Evolutionary conservation across 345 rosid genomes (phyloP), one percentile per base, ranked within the genome.

Genomic region (Lumnitzera littorea): DNA sequence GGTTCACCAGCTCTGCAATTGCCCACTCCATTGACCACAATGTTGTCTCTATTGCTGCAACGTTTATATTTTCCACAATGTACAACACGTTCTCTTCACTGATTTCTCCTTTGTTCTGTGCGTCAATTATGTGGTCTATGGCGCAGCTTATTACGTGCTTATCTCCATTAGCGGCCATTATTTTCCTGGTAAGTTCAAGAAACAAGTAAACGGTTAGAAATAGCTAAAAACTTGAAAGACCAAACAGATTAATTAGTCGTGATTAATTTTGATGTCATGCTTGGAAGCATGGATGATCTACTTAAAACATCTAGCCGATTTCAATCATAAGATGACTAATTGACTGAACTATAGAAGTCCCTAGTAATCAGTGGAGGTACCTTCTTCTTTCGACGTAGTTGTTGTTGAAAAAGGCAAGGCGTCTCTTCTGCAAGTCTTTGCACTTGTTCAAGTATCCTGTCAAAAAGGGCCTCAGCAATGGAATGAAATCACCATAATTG

Each of bases 11-110:
- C 62, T 82, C 91, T 0, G 91, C 87, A 50, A 85, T 82, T 13
- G 80, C 87, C 91, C 91, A 82, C 51, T 85, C 87, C 80, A 82
- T 85, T 10, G 91, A 85, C 91, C 87, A 85, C 10, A 85, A 53
- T 0, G 87, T 82, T 9, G 85, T 85, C 61, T 82, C 91, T n/a
- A 85, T 85, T 0, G 87, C 91, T 8, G 91, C 91, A 17, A 85
- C 91, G 13, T 85, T 85, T 13, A 82, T 85, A 74, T 85, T 85
- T 66, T 85, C 88, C 8, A 82, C 86, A 5, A 85, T 82, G 68
- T 85, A 82, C 3, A 85, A 68, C n/a, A 82, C 85, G 15, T 82
- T 85, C 15, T 75, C 84, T 67, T 76, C 85, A 31, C 55, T 85
- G 54, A 82, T 85, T 60, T 80, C 91, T 36, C 91, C 87, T 47